Conservation (phyloP, 768 basidiomycete species). For the Gloeostereum incarnatum region DNA sequence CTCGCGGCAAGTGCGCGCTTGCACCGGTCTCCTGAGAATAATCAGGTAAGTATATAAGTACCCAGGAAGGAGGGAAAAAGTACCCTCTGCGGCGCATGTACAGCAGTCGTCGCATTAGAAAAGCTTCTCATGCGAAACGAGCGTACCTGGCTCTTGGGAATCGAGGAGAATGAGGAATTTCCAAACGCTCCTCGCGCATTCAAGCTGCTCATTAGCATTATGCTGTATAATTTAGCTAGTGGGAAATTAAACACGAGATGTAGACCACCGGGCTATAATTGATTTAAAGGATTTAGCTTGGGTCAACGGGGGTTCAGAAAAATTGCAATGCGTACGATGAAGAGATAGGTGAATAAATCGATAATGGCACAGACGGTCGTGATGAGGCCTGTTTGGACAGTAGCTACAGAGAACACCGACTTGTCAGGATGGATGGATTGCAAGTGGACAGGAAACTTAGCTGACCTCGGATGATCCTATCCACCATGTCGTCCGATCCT, state of each 20-base stretch:
- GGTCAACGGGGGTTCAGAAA: not conserved
- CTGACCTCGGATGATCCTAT: slow-evolving; percentile 21
- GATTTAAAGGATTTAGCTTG: not conserved
- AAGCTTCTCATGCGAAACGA: no score
- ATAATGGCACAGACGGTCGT: slow-evolving; percentile 13
- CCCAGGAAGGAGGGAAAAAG: no score
- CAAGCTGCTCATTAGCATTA: slow-evolving; percentile 17
- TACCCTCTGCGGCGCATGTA: no score
- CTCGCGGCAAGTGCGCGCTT: no score
- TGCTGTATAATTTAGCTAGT: slow-evolving; percentile 19
- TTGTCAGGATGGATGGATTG: no score
- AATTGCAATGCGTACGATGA: not conserved
- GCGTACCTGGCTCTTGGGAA: no score
- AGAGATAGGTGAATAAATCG: slow-evolving; percentile 12
- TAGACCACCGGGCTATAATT: not conserved
- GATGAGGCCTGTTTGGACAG: slow-evolving; percentile 14
- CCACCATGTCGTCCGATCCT: slow-evolving; percentile 22
- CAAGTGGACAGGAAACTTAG: not conserved
- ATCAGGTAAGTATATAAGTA: no score
- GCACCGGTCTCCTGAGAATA: no score
- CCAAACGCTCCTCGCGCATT: slow-evolving; percentile 10
- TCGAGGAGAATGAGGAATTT: no score
- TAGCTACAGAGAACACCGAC: slow-evolving; percentile 8
- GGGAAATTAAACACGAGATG: slow-evolving; percentile 17
- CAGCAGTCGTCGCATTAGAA: no score